These are phyloP conservation scores for Colletotrichum sp. DNA, from an alignment of 2,329 filamentous ascomycete genomes.

Conservation along the genomic window DNA sequence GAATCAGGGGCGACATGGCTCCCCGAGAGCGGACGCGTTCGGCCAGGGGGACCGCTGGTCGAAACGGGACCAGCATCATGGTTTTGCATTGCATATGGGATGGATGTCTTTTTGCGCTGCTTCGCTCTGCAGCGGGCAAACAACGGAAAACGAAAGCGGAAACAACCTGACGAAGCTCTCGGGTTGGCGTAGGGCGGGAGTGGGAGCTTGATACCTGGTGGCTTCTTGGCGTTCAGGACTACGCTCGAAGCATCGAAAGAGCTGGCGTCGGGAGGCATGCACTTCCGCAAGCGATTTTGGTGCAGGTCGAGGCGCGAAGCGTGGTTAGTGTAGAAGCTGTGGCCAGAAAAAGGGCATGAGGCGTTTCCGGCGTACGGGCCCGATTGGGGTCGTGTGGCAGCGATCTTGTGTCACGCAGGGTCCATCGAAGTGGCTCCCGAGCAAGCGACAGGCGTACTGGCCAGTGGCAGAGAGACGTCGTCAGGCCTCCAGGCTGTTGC, in stretches of 20 bases:
- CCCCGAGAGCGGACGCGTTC: neutral
- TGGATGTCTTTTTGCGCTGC: neutral
- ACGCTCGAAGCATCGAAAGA: constrained; percentile 4
- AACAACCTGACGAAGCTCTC: neutral
- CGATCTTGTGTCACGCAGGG: constrained; percentile 14
- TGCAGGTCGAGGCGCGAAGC: neutral
- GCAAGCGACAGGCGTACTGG: neutral
- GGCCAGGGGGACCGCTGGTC: neutral
- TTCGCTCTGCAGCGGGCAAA: neutral
- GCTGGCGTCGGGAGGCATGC: neutral
- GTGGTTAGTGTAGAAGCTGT: neutral
- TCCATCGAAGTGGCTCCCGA: neutral
- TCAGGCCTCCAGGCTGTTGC: neutral
- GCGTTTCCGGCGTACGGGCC: constrained; percentile 7
- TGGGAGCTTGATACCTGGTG: neutral
- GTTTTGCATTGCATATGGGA: constrained; percentile 9
- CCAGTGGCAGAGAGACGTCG: neutral
- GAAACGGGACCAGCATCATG: constrained; percentile 17
- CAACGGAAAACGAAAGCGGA: constrained; percentile 5
- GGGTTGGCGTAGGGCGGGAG: neutral
- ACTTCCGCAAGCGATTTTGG: constrained; percentile 7
- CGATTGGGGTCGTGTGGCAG: neutral
- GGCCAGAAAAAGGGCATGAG: neutral
- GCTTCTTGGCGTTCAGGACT: constrained; percentile 4
- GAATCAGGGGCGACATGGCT: constrained; percentile 11